These are phyloP conservation scores for Psidium friedrichsthalianum DNA, from an alignment of 345 rosid species.

Conservation along the genomic window DNA sequence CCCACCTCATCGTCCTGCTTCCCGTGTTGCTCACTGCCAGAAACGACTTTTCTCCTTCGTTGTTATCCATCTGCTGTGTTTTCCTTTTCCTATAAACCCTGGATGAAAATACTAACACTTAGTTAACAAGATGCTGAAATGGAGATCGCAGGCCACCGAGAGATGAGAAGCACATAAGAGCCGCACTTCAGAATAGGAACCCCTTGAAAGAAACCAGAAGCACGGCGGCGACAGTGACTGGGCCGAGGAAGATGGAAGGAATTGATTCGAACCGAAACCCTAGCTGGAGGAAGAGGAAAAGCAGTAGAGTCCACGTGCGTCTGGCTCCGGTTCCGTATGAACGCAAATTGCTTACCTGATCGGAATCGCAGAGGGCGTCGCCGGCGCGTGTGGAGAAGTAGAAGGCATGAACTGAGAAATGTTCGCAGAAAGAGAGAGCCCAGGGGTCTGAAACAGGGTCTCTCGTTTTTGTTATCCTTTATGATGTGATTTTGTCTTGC, in stretches of 20 bases:
- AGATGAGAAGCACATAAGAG: not conserved
- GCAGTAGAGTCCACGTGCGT: not conserved
- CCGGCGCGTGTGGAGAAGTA: not conserved
- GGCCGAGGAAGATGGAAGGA: not conserved
- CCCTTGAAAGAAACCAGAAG: not conserved
- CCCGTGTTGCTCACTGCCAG: slow-evolving; percentile 25
- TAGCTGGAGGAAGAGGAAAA: not conserved
- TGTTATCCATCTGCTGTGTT: not conserved
- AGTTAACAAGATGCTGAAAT: not conserved
- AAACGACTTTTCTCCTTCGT: slow-evolving; percentile 42
- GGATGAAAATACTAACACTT: not conserved
- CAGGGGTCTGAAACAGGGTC: not conserved
- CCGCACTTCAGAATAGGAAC: not conserved
- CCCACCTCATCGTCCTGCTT: slow-evolving; percentile 77
- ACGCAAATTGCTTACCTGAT: not conserved
- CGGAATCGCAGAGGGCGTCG: not conserved
- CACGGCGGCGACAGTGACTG: not conserved
- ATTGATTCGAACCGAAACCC: not conserved
- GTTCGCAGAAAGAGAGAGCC: not conserved
- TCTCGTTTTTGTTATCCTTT: too few species aligned
- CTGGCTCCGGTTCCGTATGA: not conserved
- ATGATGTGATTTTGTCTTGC: too few species aligned
- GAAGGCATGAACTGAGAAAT: not conserved
- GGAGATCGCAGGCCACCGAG: not conserved
- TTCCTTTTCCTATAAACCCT: not conserved